phyloP scores from a whole-genome alignment of 306 rosid genomes.

The Lablab purpureus region DNA sequence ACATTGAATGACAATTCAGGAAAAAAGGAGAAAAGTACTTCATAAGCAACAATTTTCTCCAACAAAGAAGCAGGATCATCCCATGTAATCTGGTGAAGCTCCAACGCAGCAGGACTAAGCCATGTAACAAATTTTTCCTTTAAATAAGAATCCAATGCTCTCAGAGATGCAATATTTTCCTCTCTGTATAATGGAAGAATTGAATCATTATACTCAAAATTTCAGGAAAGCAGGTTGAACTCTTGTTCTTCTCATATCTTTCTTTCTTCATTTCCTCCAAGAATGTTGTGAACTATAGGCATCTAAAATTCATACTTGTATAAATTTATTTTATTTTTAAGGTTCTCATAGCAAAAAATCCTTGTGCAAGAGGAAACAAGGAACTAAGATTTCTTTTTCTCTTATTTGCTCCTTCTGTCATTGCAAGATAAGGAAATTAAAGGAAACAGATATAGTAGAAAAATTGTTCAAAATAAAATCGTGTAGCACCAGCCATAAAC shows the following conservation, averaged over 20 bases:
- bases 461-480: constrained; percentile 2
- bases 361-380: constrained; percentile 30
- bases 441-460: not conserved
- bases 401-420: constrained; percentile 6
- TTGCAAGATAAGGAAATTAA: constrained; percentile 10
- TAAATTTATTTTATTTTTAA: constrained; percentile 1
- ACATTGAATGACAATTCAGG: constrained; percentile 33
- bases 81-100: constrained; percentile 98
- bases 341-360: constrained; percentile 17
- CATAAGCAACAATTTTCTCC: constrained; percentile 96
- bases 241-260: constrained; percentile 26
- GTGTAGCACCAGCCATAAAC: constrained; percentile 49
- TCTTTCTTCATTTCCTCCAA: not conserved
- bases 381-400: constrained; percentile 32
- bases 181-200: constrained; percentile 58
- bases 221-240: constrained; percentile 35
- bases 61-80: constrained; percentile 95
- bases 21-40: constrained; percentile 59
- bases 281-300: constrained; percentile 27
- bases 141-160: constrained; percentile 88
- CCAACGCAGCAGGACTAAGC: constrained; percentile 97
- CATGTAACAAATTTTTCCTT: constrained; percentile 87
- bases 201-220: constrained; percentile 44
- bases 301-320: constrained; percentile 7
- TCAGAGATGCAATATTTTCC: constrained; percentile 76